Evolutionary conservation across 805 yeast species (phyloP), one percentile per base, ranked within the genome.

Genomic region (Kluyveromyces nonfermentans): DNA sequence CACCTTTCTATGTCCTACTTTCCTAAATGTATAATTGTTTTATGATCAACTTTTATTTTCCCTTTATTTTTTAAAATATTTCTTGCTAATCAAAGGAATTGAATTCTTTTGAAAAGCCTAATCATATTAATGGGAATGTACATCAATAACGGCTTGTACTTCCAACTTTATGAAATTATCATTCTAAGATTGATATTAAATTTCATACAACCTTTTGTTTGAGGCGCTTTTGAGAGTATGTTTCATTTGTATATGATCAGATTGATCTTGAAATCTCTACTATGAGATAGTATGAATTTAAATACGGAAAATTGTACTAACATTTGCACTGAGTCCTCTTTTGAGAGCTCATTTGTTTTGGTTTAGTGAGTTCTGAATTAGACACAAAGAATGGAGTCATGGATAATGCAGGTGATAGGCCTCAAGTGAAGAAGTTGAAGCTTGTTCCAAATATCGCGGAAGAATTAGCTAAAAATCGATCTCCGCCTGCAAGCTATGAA

Each of bases 391-490:
- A 36, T 15, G 38, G 35, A 30, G 5, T 40, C 8, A 35, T 19
- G 6, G 38, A 20, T 2, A 9, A 20, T 4, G 38, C 40, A 4
- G 25, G 30, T 1, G 34, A 33, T 20, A 46, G 35, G 8, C 21
- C 44, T 30, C 41, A 30, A 21, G 28, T 32, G 16, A 43, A 34
- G 39, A 46, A 46, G 28, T n/a, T 20, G 39, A 49, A 46, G 22
- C 40, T 47, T 12, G 47, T 54, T 12, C 56, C 60, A 6, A 60
- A 56, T 40, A 61, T 61, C 20, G 65, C 65, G 3, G 52, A 58
- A 40, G 62, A 61, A 44, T 37, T 61, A 35, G 65, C 65, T 5
- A 56, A 53, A 36, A 61, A 61, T 42, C 53, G 65, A 45, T 38
- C 41, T 6, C 41, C 41, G 7, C 41, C 41, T 4, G n/a, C 25